These are phyloP conservation scores for Coemansia furcata DNA, from an alignment of 192 early-diverging fungal species.

Conservation along the genomic window DNA sequence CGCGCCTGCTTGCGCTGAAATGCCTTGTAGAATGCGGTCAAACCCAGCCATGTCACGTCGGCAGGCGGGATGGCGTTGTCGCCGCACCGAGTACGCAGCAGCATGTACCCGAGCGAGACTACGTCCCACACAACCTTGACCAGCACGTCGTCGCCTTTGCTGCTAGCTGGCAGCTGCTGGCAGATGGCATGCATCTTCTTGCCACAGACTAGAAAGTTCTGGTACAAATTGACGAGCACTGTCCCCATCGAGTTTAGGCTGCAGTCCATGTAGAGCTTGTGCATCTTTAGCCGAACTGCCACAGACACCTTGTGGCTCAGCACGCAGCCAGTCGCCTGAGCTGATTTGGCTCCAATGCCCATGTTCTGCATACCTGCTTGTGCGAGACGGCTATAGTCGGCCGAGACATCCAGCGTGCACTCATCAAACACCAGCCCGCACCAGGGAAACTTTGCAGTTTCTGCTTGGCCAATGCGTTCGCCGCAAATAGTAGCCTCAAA, in stretches of 20 bases:
- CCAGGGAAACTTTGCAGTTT: constrained; percentile 53
- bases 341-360: constrained; percentile 53
- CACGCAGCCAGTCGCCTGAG: constrained; percentile 27
- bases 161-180: constrained; percentile 14
- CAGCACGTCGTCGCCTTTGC: constrained; percentile 15
- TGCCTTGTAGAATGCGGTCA: constrained; percentile 48
- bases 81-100: constrained; percentile 26
- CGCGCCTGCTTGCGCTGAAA: constrained; percentile 49
- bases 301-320: constrained; percentile 53
- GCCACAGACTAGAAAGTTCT: constrained; percentile 70
- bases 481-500: constrained; percentile 58
- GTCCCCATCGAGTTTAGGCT: constrained; percentile 57
- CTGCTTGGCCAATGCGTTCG: constrained; percentile 27
- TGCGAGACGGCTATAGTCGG: constrained; percentile 65
- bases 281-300: constrained; percentile 21
- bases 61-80: constrained; percentile 14
- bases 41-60: constrained; percentile 50
- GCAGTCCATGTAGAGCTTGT: constrained; percentile 64
- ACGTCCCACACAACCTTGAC: constrained; percentile 16
- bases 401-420: constrained; percentile 61
- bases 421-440: constrained; percentile 79
- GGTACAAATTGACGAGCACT: constrained; percentile 76
- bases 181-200: constrained; percentile 61
- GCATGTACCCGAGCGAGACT: constrained; percentile 20
- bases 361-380: constrained; percentile 42